phyloP scores from a whole-genome alignment of 495 filamentous ascomycete species.

The Lasiosphaeria miniovina region DNA sequence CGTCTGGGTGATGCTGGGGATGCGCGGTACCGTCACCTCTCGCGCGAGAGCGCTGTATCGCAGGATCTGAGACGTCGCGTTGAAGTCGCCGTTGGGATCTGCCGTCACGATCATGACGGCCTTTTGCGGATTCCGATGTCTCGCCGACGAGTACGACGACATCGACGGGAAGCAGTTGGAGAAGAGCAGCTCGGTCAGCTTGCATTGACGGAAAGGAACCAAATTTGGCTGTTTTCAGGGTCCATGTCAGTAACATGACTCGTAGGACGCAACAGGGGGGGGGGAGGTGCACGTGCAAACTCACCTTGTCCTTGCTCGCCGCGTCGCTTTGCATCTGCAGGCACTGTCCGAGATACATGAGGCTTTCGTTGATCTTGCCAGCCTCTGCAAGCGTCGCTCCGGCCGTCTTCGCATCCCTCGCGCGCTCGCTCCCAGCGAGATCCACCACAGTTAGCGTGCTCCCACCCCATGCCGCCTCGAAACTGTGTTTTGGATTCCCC shows the following conservation, averaged over 20 bases:
- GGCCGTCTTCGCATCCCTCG: conserved; percentile 87
- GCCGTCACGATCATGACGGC: conserved; percentile 96
- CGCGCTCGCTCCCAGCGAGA: conserved; percentile 89
- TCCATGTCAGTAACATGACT: conserved; percentile 21
- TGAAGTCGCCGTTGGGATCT: conserved; percentile 90
- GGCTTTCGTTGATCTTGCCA: conserved; percentile 93
- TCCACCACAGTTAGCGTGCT: conserved; percentile 88
- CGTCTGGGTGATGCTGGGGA: conserved; percentile 65
- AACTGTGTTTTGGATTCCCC: conserved; percentile 37
- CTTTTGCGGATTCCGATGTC: conserved; percentile 65
- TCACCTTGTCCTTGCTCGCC: conserved; percentile 70
- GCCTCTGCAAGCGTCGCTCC: conserved; percentile 91
- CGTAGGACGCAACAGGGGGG: too few species aligned
- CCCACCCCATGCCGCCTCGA: conserved; percentile 65
- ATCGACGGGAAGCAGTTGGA: conserved; percentile 86
- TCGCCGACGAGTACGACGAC: conserved; percentile 41
- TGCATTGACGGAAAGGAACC: conserved; percentile 93
- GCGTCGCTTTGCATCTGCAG: conserved; percentile 90
- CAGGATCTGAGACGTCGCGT: conserved; percentile 92
- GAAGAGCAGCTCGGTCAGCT: conserved; percentile 93
- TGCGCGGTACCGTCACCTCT: conserved; percentile 87
- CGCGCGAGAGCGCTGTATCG: conserved; percentile 91
- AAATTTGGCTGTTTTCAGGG: conserved; percentile 57
- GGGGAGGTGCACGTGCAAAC: conserved; percentile 4
- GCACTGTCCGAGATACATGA: conserved; percentile 98